Base-by-base conservation (phyloP, 164 flowering plant genomes). In the Vitis cinerea region DNA sequence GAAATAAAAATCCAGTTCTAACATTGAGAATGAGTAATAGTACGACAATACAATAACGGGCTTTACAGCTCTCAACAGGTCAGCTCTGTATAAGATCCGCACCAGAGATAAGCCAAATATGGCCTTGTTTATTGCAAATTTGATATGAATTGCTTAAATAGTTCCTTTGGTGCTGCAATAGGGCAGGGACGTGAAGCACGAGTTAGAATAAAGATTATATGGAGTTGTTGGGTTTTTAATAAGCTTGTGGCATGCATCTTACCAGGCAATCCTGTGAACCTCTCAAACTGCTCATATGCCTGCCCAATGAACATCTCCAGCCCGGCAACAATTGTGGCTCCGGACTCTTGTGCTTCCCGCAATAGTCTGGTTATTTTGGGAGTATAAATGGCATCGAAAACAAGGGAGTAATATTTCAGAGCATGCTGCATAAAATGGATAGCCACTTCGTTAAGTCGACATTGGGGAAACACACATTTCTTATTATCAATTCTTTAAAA, bases 251-350 rank as follows among this genome's bases (percentile, higher is more conserved):
- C 12, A 9, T 1, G 51, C 2, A 58, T 16, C 71, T 66, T 88
- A 96, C 99, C 97, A 59, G 94, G 96, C 84, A 92, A 76, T 23
- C 99, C 98, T 4, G 99, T 93, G 82, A 87, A 96, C 73, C 82
- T 82, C 72, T 90, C 94, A 75, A 66, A 96, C 68, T 93, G 99
- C 66, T 79, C 88, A 69, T 83, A 90, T 15, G 97, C 98, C 79
- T 96, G 99, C 52, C 95, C 81, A n/a, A 92, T 82, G 80, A 96
- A 92, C 99, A 96, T 96, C 72, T 96, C 97, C 66, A 86, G 65
- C 27, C 98, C 98, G 1, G 85, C 63, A 29, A 90, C 98, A 69
- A 72, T 69, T 49, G 60, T 78, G 64, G 91, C 94, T 76, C 99
- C 99, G 61, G 75, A 73, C 66, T 87, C 94, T 67, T 86, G 76